phyloP scores from a whole-genome alignment of 2,329 filamentous ascomycete genomes.

The Fusarium albidum region DNA sequence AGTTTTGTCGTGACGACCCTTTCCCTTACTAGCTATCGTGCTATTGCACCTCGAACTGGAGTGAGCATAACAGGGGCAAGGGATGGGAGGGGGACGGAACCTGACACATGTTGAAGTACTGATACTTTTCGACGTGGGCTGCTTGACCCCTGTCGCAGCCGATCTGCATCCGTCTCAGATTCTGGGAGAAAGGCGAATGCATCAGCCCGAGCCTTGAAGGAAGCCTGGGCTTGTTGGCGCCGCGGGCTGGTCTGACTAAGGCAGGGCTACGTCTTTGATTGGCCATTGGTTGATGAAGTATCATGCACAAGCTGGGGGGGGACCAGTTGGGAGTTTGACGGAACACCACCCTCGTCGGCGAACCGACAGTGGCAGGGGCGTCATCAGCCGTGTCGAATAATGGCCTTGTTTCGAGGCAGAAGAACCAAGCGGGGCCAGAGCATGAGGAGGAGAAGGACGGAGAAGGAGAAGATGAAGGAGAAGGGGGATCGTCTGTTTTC shows the following conservation, averaged over 20 bases:
- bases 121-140: slow-evolving; percentile 36
- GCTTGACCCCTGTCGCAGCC: slow-evolving; percentile 41
- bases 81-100: slow-evolving; percentile 37
- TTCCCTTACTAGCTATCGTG: slow-evolving; percentile 27
- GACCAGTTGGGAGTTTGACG: slow-evolving; percentile 32
- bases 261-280: slow-evolving; percentile 24
- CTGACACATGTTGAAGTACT: slow-evolving; percentile 43
- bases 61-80: slow-evolving; percentile 32
- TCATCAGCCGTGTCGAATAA: slow-evolving; percentile 17
- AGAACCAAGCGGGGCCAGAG: background rate
- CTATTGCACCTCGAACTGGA: slow-evolving; percentile 35
- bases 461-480: background rate
- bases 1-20: slow-evolving; percentile 4
- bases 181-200: slow-evolving; percentile 40
- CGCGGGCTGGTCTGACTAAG: slow-evolving; percentile 35
- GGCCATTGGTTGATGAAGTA: slow-evolving; percentile 29
- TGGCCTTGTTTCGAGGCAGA: background rate
- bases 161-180: slow-evolving; percentile 50
- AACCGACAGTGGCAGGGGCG: slow-evolving; percentile 35
- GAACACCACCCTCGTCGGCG: slow-evolving; percentile 31
- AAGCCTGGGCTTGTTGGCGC: slow-evolving; percentile 36
- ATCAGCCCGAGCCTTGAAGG: slow-evolving; percentile 38
- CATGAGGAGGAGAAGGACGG: too few species aligned
- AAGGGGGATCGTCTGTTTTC: background rate
- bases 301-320: slow-evolving; percentile 40